Conservation (phyloP, 2,329 filamentous ascomycete genomes). For the Phaeosphaeria sp. region DNA sequence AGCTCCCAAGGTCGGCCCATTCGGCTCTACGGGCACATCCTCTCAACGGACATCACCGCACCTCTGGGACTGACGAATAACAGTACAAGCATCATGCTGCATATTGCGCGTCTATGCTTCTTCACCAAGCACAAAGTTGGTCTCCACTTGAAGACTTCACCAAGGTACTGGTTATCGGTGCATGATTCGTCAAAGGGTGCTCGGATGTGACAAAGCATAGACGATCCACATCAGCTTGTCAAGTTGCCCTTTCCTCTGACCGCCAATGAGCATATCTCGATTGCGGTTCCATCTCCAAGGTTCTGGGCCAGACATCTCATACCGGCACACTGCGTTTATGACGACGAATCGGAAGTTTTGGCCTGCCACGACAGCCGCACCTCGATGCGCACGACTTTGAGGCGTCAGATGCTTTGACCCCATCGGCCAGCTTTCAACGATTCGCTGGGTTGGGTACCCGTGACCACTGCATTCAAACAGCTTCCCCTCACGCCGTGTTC, state of each 20-base stretch:
- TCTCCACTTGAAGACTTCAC: constrained; percentile 13
- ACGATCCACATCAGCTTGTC: constrained; percentile 22
- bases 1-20: background rate
- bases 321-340: constrained; percentile 20
- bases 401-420: background rate
- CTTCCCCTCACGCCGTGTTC: background rate
- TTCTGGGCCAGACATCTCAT: constrained; percentile 12
- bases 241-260: constrained; percentile 10
- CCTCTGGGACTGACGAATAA: constrained; percentile 18
- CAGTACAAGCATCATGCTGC: constrained; percentile 8
- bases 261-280: constrained; percentile 17
- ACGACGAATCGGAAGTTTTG: constrained; percentile 23
- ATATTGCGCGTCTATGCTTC: background rate
- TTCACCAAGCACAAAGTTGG: constrained; percentile 13
- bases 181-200: constrained; percentile 23
- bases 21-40: background rate
- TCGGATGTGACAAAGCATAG: constrained; percentile 29
- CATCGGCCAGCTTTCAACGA: background rate
- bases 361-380: background rate
- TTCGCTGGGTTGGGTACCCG: background rate
- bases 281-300: constrained; percentile 18
- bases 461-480: background rate
- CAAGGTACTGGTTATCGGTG: constrained; percentile 1
- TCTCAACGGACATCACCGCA: constrained; percentile 23
- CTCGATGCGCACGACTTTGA: background rate